Percentiles rank a stretch among this genome's conserved stretches.
Conservation (phyloP, 305 asterid species). For the Rubia balearica region DNA sequence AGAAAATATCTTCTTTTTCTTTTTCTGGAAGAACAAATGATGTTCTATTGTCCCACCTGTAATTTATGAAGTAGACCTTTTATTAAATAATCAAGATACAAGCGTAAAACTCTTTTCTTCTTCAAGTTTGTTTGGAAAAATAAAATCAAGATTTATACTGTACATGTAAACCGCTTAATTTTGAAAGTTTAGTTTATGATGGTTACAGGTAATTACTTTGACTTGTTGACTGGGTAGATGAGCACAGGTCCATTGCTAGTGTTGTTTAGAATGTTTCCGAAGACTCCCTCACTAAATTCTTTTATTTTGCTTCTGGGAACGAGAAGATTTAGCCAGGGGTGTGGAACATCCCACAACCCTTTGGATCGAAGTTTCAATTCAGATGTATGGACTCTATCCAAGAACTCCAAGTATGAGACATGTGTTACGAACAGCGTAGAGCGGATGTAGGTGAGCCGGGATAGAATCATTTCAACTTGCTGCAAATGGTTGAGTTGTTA, state of each 20-base stretch:
- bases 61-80: constrained; percentile 6
- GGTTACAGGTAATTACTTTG: constrained; percentile 44
- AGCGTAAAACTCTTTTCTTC: too few relatives aligned
- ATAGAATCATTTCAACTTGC: constrained; percentile 56
- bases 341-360: constrained; percentile 85
- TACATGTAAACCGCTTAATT: too few relatives aligned
- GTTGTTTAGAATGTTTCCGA: constrained; percentile 52
- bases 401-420: constrained; percentile 59
- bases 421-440: constrained; percentile 64
- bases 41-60: constrained; percentile 82
- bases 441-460: constrained; percentile 57
- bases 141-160: too few relatives aligned
- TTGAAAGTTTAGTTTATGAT: neutral
- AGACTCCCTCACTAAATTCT: constrained; percentile 50
- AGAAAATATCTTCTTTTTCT: constrained; percentile 56
- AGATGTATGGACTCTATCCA: constrained; percentile 80
- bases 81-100: neutral
- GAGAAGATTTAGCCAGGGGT: constrained; percentile 88
- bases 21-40: constrained; percentile 62
- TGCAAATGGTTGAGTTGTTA: constrained; percentile 26
- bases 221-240: constrained; percentile 69
- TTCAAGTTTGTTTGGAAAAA: too few relatives aligned
- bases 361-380: constrained; percentile 48
- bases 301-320: constrained; percentile 68
- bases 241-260: constrained; percentile 79